A percentile compares a stretch with the other conserved stretches of the same genome.
Evolutionary conservation across 495 filamentous ascomycete species (phyloP).

Genomic region (Podospora tetraspora): DNA sequence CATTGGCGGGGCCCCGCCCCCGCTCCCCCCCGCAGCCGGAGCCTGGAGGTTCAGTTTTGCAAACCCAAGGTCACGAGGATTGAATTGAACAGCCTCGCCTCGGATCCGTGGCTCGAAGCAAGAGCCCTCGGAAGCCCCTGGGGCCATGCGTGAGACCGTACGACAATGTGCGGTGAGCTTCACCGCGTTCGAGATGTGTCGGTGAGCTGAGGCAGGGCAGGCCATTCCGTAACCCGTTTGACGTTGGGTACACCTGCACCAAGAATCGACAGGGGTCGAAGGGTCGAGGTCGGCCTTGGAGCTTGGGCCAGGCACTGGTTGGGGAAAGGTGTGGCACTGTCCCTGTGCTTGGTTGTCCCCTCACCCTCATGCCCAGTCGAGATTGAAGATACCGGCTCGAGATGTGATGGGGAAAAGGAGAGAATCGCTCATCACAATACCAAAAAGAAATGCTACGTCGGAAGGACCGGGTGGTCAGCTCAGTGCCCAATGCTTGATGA

Average conservation of each 20-base stretch:
- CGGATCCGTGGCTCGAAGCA: not conserved
- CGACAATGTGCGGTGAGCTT: not conserved
- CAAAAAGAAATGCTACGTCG: not conserved
- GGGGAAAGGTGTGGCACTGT: not conserved
- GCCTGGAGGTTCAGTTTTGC: not conserved
- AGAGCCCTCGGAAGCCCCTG: not conserved
- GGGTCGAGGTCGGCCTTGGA: not conserved
- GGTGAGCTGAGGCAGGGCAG: not conserved
- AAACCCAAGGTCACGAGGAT: not conserved
- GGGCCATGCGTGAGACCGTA: not conserved
- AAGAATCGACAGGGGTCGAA: not conserved
- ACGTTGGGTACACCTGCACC: not conserved
- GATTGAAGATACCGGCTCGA: not conserved
- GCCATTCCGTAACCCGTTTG: not conserved
- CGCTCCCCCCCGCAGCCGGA: not conserved
- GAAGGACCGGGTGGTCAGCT: not conserved
- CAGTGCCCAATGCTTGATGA: not conserved
- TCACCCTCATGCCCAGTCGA: not conserved
- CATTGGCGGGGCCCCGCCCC: not conserved
- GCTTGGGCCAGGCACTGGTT: not conserved
- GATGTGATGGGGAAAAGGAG: not conserved
- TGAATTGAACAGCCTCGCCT: not conserved
- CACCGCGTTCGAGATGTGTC: not conserved
- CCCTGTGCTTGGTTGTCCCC: too few species aligned
- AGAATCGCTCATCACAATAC: not conserved